Evolutionary conservation across 2,329 filamentous ascomycete genomes (phyloP).

Genomic region (Pseudogymnoascus sp.): DNA sequence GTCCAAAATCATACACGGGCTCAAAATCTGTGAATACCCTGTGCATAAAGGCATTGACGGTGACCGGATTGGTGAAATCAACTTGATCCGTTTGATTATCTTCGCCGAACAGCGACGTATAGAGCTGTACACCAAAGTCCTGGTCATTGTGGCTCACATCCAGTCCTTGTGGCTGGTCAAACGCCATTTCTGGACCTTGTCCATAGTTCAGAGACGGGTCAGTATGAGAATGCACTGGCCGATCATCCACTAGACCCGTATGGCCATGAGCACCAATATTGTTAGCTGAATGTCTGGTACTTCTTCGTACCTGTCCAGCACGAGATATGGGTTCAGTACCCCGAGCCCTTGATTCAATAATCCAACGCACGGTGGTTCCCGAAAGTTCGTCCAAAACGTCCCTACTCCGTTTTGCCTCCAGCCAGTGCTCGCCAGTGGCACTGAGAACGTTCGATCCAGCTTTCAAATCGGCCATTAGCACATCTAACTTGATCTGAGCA

Average conservation of each 20-base stretch:
- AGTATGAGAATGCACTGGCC: background rate
- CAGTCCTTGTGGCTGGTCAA: background rate
- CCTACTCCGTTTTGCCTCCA: slow-evolving; percentile 40
- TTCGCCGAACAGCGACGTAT: slow-evolving; percentile 7
- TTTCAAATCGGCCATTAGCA: slow-evolving; percentile 36
- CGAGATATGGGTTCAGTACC: background rate
- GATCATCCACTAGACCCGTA: background rate
- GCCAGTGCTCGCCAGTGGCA: slow-evolving; percentile 46
- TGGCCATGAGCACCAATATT: background rate
- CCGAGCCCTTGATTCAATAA: slow-evolving; percentile 16
- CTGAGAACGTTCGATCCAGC: slow-evolving; percentile 41
- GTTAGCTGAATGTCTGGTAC: background rate
- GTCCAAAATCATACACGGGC: slow-evolving; percentile 9
- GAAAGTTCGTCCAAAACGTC: slow-evolving; percentile 38
- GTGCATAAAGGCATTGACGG: slow-evolving; percentile 14
- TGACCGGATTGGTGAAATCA: slow-evolving; percentile 7
- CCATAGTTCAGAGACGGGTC: background rate
- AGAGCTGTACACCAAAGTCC: background rate
- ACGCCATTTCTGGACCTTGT: background rate
- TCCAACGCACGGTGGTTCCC: slow-evolving; percentile 27
- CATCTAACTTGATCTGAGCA: slow-evolving; percentile 31
- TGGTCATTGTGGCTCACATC: background rate
- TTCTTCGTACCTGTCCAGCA: background rate
- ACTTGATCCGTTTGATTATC: slow-evolving; percentile 10
- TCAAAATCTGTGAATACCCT: slow-evolving; percentile 14